Evolutionary conservation across 305 asterid genomes (phyloP).

Genomic region (Solanum hybrid): DNA sequence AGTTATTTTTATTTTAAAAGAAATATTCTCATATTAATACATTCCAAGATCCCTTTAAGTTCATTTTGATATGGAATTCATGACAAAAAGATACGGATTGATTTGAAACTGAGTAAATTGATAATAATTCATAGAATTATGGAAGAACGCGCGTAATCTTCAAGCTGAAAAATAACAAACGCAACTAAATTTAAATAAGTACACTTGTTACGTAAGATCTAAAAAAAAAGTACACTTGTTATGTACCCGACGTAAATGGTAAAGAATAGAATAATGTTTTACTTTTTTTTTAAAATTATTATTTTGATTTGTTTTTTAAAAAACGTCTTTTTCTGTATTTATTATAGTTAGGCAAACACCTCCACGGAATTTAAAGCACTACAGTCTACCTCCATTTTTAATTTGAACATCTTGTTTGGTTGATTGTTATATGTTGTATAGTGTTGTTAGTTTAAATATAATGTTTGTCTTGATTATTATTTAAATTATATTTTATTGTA

Average conservation of each 20-base stretch:
- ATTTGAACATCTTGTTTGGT: not conserved
- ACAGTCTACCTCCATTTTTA: not conserved
- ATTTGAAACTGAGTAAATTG: not conserved
- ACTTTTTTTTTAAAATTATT: not conserved
- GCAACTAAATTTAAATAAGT: not conserved
- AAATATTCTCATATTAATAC: not conserved
- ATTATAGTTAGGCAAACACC: not conserved
- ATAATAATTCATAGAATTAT: not conserved
- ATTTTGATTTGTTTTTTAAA: not conserved
- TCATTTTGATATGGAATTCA: not conserved
- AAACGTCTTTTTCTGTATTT: not conserved
- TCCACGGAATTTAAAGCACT: not conserved
- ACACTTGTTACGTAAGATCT: not conserved
- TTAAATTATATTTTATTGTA: too few species aligned
- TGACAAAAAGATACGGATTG: not conserved
- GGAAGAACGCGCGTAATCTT: not conserved
- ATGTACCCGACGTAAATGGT: not conserved
- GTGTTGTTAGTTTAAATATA: too few species aligned
- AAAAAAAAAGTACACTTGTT: not conserved
- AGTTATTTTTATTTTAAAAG: not conserved
- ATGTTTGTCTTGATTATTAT: too few species aligned
- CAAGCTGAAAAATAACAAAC: not conserved
- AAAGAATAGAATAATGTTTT: not conserved
- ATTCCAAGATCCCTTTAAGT: not conserved
- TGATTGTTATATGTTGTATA: not conserved